Evolutionary conservation across 164 flowering plant genomes (phyloP), one percentile per base, ranked within the genome.

Genomic region (Aristolochia californica): DNA sequence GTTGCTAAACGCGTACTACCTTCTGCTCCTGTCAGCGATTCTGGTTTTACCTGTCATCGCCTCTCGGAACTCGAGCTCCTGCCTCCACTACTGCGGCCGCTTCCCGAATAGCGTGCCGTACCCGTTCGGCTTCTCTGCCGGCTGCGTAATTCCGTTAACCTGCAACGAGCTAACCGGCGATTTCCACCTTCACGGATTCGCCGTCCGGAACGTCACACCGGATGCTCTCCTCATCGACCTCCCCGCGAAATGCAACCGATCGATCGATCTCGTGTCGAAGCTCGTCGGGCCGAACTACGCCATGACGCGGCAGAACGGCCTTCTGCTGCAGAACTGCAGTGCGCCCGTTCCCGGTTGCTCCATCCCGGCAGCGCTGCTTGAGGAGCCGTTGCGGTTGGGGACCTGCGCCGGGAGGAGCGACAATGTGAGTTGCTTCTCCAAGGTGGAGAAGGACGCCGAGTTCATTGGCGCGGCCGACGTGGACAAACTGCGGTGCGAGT

Each of bases 121-220:
- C 74, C 91, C 94, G 0, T 84, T 88, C 56, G 97, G 97, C 1
- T 84, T 84, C 81, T 84, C 94, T 55, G 12, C 68, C 20, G 70
- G 34, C 49, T 86, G 91, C 69, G 40, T 21, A n/a, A 80, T 88
- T 77, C 84, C n/a, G 5, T 66, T 88, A 4, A 72, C 66, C 45
- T 86, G 91, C 75, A 56, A 48, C 61, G 0, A 57, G 5, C 45
- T 14, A n/a, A 18, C 20, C 28, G 75, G 74, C 28, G 60, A 55
- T 1, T 57, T 72, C 63, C 5, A 15, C 56, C 30, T 83, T 66
- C 66, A 66, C 11, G 81, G 72, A 0, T 77, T 82, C 64, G 65
- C 62, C 1, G 71, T 88, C 62, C 76, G 64, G 14, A 56, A 61
- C 34, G 26, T 83, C 2, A 57, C 55, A 1, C 0, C 70, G 0